Conservation (phyloP, 1,284 basidiomycete genomes). For the Cryptococcus maquisensis region DNA sequence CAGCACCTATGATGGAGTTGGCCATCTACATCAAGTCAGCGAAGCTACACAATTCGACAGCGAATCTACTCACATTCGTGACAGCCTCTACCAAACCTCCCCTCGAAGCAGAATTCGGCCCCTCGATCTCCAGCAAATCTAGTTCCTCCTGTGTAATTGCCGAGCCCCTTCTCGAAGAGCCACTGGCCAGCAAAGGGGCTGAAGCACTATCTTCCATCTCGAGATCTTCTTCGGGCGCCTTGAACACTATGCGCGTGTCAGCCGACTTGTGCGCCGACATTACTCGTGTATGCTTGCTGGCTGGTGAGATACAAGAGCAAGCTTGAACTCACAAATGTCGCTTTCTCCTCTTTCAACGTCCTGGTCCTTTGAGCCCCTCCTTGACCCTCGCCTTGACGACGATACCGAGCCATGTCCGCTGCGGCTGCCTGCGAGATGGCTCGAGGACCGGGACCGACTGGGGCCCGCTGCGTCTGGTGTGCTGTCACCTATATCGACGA, state of each 20-base stretch:
- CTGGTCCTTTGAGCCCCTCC: conserved; percentile 8
- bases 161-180: conserved; percentile 4
- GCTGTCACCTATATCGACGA: neutral
- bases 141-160: conserved; percentile 16
- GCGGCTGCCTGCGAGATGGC: neutral
- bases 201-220: conserved; percentile 25
- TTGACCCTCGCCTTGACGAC: conserved; percentile 10
- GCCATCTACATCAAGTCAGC: conserved; percentile 53
- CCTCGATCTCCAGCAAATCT: conserved; percentile 26
- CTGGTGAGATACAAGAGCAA: no score
- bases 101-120: conserved; percentile 23
- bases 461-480: neutral
- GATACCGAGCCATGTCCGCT: neutral
- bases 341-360: neutral
- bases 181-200: conserved; percentile 19
- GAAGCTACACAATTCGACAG: neutral
- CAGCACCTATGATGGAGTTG: conserved; percentile 95
- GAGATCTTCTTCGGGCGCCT: conserved; percentile 24
- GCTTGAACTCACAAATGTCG: conserved; percentile 5
- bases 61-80: conserved; percentile 35
- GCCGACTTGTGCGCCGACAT: neutral
- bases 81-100: conserved; percentile 46
- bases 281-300: neutral
- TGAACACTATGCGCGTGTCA: conserved; percentile 25
- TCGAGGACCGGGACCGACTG: conserved; percentile 1